Evolutionary conservation across 2,329 filamentous ascomycete genomes (phyloP), one percentile per base, ranked within the genome.

Genomic region (Myriosclerotinia duriaeana): DNA sequence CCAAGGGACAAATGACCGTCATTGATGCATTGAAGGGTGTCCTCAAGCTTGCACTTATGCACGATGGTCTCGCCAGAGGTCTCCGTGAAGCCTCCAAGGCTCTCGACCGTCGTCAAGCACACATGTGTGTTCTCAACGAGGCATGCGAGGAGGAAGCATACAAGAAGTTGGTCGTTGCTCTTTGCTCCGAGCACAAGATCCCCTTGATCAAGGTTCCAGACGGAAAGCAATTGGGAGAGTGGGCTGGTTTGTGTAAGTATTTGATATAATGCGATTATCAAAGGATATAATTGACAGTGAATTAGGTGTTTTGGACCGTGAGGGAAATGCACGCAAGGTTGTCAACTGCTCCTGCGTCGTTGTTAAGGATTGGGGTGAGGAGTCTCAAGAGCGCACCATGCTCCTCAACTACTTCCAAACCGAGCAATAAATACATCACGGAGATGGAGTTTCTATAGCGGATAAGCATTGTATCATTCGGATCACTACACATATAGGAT

Each of bases 301-400:
- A 64, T 72, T 69, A 97, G 94, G 94, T 85, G 93, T 97, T 77
- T 89, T 99, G 78, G 95, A 99, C 86, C 94, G 95, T 80, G 95
- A 99, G 85, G 95, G 95, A 78, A 99, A 99, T 84, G 93, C 95
- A 78, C 92, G 95, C 84, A 99, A 99, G 90, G 94, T 99, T 76
- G 95, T 99, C 86, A 99, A 99, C 91, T 99, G 95, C 93, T 98
- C 94, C 79, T 98, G 95, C 87, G 95, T 99, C 78, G 95, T 99
- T 72, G 95, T 99, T 79, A 94, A 95, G 87, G 93, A 99, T 84
- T 99, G 95, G 95, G 95, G 95, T 88, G 95, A 98, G 89, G 95
- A 99, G 87, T 96, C 91, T 75, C 93, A 96, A 86, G 95, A 99
- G 89, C 93, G 95, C 80, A 92, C 89, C 79, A 93, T 98, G 83